phyloP scores from a whole-genome alignment of 441 rosid species.

The Erysimum cheiri region DNA sequence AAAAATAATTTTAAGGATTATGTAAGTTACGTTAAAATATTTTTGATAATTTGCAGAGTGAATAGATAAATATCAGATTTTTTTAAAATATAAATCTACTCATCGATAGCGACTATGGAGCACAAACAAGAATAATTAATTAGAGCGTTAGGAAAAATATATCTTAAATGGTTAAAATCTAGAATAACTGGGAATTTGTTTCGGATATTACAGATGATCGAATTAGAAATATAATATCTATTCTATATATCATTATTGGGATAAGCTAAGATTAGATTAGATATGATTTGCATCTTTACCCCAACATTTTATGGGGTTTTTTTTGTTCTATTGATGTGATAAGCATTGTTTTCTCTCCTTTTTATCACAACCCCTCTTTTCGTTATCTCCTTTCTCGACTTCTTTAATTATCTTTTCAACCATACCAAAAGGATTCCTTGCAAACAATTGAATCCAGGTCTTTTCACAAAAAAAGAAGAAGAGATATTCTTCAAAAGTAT shows the following conservation, averaged over 20 bases:
- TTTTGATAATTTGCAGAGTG: too few species aligned
- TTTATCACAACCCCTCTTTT: slow-evolving; percentile 42
- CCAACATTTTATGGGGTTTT: slow-evolving; percentile 2
- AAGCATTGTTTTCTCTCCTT: slow-evolving; percentile 43
- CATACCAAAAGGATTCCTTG: slow-evolving; percentile 37
- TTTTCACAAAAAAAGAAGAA: slow-evolving; percentile 37
- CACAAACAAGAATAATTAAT: too few species aligned
- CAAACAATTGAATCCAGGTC: slow-evolving; percentile 45
- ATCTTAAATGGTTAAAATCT: too few species aligned
- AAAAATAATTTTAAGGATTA: too few species aligned
- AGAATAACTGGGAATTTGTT: too few species aligned
- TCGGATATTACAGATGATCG: too few species aligned
- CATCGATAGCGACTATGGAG: too few species aligned
- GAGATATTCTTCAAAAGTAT: slow-evolving; percentile 41
- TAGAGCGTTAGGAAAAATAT: too few species aligned
- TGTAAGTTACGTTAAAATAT: too few species aligned
- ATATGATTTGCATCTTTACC: slow-evolving; percentile 33
- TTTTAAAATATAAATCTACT: too few species aligned
- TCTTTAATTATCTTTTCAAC: slow-evolving; percentile 41
- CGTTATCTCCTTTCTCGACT: slow-evolving; percentile 32
- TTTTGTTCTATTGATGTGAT: slow-evolving; percentile 34
- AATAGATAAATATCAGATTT: too few species aligned
- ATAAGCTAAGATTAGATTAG: slow-evolving; percentile 38
- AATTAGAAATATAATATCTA: background rate
- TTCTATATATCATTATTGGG: slow-evolving; percentile 11